Evolutionary conservation across 352 stramenopile genomes (phyloP).

Genomic region (Elongisporangium prolatum): DNA sequence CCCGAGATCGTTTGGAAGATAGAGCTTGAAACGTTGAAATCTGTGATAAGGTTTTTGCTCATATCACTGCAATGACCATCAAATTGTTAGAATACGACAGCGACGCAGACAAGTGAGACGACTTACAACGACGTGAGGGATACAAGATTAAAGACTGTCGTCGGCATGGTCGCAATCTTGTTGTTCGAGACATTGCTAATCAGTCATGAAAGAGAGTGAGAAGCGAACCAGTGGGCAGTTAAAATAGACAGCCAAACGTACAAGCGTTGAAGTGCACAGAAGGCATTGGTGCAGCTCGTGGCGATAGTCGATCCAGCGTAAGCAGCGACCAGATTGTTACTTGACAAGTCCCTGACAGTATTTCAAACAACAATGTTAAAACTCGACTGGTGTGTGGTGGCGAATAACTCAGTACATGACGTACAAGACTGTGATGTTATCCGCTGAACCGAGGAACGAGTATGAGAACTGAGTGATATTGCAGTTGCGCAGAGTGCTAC

Average conservation of each 20-base stretch:
- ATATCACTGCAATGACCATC: conserved; percentile 12
- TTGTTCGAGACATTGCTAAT: conserved; percentile 39
- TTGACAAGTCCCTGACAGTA: conserved; percentile 29
- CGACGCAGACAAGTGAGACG: neutral
- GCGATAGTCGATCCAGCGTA: conserved; percentile 26
- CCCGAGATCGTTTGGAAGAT: conserved; percentile 24
- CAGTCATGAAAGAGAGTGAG: neutral
- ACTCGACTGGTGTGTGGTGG: neutral
- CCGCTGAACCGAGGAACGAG: conserved; percentile 26
- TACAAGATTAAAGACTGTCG: conserved; percentile 17
- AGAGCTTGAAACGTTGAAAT: conserved; percentile 30
- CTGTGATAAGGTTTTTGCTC: conserved; percentile 22
- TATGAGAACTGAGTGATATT: conserved; percentile 30
- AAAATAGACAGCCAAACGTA: conserved; percentile 16
- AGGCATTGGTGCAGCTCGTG: conserved; percentile 10
- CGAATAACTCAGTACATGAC: conserved; percentile 9
- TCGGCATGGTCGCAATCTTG: conserved; percentile 20
- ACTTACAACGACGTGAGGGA: conserved; percentile 22
- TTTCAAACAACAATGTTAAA: neutral
- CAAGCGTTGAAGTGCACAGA: conserved; percentile 25
- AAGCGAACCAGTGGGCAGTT: too few species aligned
- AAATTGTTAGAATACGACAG: neutral
- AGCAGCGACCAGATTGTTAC: conserved; percentile 23
- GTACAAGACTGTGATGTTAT: conserved; percentile 28
- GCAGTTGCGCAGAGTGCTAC: conserved; percentile 38